A percentile compares a stretch with the other conserved stretches of the same genome.
Conservation (phyloP, 768 basidiomycete species). For the Amanita rimosa region DNA sequence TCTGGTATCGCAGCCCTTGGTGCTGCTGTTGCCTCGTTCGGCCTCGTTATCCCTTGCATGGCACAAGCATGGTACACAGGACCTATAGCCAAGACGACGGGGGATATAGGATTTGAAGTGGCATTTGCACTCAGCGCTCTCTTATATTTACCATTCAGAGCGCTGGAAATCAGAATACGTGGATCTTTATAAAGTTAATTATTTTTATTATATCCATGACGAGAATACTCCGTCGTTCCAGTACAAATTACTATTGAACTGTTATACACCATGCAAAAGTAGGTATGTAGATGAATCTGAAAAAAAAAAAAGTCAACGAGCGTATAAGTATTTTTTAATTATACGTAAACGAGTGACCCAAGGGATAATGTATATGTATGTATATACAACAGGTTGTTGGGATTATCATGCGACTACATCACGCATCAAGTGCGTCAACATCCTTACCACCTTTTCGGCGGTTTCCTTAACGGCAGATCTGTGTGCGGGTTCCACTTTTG, state of each 20-base stretch:
- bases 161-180: slow-evolving; percentile 29
- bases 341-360: neutral
- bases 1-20: slow-evolving; percentile 55
- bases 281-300: neutral
- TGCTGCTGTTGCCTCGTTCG: slow-evolving; percentile 42
- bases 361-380: no score
- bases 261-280: neutral
- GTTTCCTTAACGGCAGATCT: slow-evolving; percentile 21
- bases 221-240: neutral
- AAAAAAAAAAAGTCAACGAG: neutral
- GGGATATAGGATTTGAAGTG: slow-evolving; percentile 78
- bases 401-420: neutral
- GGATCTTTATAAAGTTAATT: slow-evolving; percentile 5
- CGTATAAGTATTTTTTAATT: neutral
- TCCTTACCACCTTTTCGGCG: slow-evolving; percentile 26
- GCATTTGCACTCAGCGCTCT: slow-evolving; percentile 45
- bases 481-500: slow-evolving; percentile 22
- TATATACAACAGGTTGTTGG: no score
- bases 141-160: slow-evolving; percentile 48
- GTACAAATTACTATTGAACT: neutral
- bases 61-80: slow-evolving; percentile 69
- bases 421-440: slow-evolving; percentile 19
- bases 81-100: slow-evolving; percentile 55
- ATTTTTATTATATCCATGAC: neutral
- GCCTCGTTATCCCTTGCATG: slow-evolving; percentile 57